A percentile compares a stretch with the other conserved stretches of the same genome.
These are phyloP conservation scores for Venturia effusa DNA, from an alignment of 2,329 filamentous ascomycete genomes.

Conservation along the genomic window DNA sequence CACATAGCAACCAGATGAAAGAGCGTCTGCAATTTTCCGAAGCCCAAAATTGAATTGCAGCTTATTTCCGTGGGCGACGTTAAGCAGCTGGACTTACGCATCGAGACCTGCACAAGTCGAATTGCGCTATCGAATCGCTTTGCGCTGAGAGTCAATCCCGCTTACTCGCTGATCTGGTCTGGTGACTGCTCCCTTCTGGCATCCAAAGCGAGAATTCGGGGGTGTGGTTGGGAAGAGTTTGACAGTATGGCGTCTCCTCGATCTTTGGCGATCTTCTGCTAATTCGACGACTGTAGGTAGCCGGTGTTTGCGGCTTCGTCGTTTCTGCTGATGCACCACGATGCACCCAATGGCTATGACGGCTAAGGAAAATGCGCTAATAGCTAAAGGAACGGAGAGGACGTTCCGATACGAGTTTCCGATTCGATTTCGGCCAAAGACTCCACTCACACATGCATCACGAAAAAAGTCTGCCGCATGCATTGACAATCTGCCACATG, in stretches of 20 bases:
- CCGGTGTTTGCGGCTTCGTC: neutral
- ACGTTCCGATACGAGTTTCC: too few relatives aligned
- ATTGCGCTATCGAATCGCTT: neutral
- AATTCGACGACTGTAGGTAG: neutral
- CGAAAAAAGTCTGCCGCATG: too few relatives aligned
- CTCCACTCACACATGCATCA: too few relatives aligned
- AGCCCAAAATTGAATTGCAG: neutral
- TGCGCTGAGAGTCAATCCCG: neutral
- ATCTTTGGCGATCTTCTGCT: neutral
- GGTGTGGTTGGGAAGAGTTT: neutral
- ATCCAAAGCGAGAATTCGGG: neutral
- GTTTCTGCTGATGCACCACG: neutral
- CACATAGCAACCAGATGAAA: constrained; percentile 24
- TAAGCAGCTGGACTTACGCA: neutral
- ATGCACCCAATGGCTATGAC: too few relatives aligned
- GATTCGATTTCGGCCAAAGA: too few relatives aligned
- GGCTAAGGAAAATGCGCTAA: too few relatives aligned
- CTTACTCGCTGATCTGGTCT: neutral
- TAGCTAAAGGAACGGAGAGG: too few relatives aligned
- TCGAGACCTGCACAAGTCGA: neutral
- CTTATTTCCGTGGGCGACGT: neutral
- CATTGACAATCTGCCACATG: too few relatives aligned
- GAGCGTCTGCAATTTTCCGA: constrained; percentile 22
- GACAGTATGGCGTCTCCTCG: neutral
- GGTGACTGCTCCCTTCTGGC: neutral